phyloP scores from a whole-genome alignment of 1,284 basidiomycete species.

The Boletus smithii region DNA sequence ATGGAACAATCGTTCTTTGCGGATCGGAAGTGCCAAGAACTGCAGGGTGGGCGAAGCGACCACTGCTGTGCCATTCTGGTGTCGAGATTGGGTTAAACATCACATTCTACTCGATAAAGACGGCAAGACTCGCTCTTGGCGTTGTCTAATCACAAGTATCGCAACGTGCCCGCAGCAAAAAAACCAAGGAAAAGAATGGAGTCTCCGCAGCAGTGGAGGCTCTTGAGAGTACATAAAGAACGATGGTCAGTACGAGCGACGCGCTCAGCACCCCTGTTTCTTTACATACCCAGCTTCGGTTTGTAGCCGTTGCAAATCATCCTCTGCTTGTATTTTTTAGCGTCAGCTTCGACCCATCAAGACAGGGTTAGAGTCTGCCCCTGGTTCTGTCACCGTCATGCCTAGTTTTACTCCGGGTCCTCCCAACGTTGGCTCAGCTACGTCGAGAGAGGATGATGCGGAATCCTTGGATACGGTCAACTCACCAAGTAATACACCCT shows the following conservation, averaged over 20 bases:
- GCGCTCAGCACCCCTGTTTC: too few species aligned
- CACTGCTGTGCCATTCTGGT: neutral
- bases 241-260: neutral
- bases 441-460: neutral
- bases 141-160: slow-evolving; percentile 5
- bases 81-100: slow-evolving; percentile 3
- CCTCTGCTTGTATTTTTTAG: neutral
- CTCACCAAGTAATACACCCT: slow-evolving; percentile 2
- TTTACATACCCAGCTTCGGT: too few species aligned
- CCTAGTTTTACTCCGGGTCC: neutral
- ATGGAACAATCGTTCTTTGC: slow-evolving; percentile 3
- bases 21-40: slow-evolving; percentile 26
- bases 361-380: neutral
- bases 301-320: neutral
- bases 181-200: slow-evolving; percentile 2
- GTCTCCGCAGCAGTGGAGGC: neutral
- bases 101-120: slow-evolving; percentile 15
- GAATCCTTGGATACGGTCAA: slow-evolving; percentile 3
- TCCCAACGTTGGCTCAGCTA: neutral
- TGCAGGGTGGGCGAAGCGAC: slow-evolving; percentile 5
- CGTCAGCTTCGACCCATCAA: slow-evolving; percentile 2
- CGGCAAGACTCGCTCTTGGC: slow-evolving; percentile 9
- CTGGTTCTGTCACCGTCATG: neutral
- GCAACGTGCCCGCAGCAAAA: slow-evolving; percentile 11
- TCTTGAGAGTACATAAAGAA: slow-evolving; percentile 16